These are phyloP conservation scores for Trichothecium roseum DNA, from an alignment of 2,329 filamentous ascomycete genomes.

Conservation along the genomic window DNA sequence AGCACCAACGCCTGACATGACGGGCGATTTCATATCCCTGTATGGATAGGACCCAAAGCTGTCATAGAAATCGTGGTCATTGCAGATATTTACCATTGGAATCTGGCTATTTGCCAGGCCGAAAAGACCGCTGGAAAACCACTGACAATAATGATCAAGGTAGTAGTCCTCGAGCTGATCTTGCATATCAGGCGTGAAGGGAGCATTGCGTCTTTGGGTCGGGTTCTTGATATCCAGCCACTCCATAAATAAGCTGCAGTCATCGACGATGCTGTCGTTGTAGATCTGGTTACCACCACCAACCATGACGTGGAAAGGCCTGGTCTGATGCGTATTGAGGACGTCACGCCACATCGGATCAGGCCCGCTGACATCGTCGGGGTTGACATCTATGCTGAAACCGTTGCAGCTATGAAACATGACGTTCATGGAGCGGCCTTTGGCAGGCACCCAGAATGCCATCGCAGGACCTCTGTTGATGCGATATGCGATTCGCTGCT, in stretches of 20 bases:
- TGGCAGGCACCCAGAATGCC: constrained; percentile 89
- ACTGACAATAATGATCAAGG: constrained; percentile 77
- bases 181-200: constrained; percentile 74
- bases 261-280: constrained; percentile 72
- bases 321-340: constrained; percentile 79
- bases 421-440: constrained; percentile 84
- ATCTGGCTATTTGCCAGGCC: constrained; percentile 90
- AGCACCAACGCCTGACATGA: constrained; percentile 81
- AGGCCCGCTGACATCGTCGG: constrained; percentile 76
- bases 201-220: constrained; percentile 64
- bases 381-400: constrained; percentile 71
- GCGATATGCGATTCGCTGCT: constrained; percentile 86
- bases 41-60: constrained; percentile 91
- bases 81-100: constrained; percentile 96
- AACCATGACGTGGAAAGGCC: constrained; percentile 96
- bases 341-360: constrained; percentile 97
- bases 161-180: constrained; percentile 84
- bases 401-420: constrained; percentile 99
- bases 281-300: constrained; percentile 96
- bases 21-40: constrained; percentile 80
- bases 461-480: constrained; percentile 86
- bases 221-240: constrained; percentile 80
- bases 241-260: constrained; percentile 67
- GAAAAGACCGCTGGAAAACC: constrained; percentile 95
- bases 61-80: constrained; percentile 87